Conservation (phyloP, 805 yeast genomes). For the Starmerella floricola region DNA sequence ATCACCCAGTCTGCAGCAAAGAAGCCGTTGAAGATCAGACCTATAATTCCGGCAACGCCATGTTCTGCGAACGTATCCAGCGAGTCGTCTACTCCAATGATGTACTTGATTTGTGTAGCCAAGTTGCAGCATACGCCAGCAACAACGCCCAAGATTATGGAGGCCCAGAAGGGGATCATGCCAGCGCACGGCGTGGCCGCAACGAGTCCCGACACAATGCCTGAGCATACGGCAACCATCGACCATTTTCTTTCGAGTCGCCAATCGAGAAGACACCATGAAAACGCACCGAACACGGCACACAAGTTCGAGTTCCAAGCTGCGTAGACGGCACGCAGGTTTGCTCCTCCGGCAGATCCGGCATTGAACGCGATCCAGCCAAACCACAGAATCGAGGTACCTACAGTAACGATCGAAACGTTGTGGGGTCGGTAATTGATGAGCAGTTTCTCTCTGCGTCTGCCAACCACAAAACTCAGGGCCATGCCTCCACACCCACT, state of each 20-base stretch:
- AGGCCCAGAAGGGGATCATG: slow-evolving; percentile 80
- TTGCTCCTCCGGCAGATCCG: slow-evolving; percentile 73
- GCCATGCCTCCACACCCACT: slow-evolving; percentile 88
- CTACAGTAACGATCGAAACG: slow-evolving; percentile 79
- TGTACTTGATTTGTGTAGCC: slow-evolving; percentile 73
- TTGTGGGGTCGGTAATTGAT: slow-evolving; percentile 91
- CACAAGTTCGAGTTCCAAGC: slow-evolving; percentile 83
- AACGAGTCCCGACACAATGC: slow-evolving; percentile 87
- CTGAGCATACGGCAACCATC: slow-evolving; percentile 89
- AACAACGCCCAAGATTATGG: slow-evolving; percentile 68
- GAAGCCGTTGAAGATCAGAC: slow-evolving; percentile 75
- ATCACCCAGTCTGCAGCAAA: slow-evolving; percentile 81
- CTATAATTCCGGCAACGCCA: slow-evolving; percentile 90
- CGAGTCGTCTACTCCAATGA: slow-evolving; percentile 77
- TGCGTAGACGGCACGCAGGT: slow-evolving; percentile 73
- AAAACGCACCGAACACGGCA: slow-evolving; percentile 79
- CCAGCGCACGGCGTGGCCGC: slow-evolving; percentile 97
- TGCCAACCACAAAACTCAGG: slow-evolving; percentile 38
- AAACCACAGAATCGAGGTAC: slow-evolving; percentile 76
- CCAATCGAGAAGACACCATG: slow-evolving; percentile 87
- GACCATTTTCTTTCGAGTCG: slow-evolving; percentile 85
- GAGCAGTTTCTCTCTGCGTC: slow-evolving; percentile 60
- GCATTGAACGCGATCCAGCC: slow-evolving; percentile 98
- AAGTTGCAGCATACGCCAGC: slow-evolving; percentile 81
- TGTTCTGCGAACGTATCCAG: slow-evolving; percentile 97